Conservation (phyloP, 768 basidiomycete species). For the Lactifluus hygrophoroides region DNA sequence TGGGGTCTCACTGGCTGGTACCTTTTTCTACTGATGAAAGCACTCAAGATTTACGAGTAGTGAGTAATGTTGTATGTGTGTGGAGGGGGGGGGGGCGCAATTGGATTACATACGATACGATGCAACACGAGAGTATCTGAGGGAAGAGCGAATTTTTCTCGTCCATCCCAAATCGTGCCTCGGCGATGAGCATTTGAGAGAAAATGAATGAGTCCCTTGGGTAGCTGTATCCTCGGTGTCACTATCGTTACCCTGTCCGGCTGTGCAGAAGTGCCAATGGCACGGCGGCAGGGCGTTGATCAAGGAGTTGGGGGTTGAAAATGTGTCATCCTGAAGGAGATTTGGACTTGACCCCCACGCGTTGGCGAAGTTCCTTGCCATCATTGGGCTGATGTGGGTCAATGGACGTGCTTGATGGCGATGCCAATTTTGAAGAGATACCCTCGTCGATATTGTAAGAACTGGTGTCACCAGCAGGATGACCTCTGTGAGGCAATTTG, state of each 20-base stretch:
- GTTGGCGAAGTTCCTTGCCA: slow-evolving; percentile 4
- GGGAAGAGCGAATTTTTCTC: background rate
- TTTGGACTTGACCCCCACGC: background rate
- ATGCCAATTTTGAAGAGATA: background rate
- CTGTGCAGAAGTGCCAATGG: background rate
- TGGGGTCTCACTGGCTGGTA: slow-evolving; percentile 88
- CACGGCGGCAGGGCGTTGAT: no score
- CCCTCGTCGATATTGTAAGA: background rate
- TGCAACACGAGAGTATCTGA: background rate
- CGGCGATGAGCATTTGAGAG: background rate
- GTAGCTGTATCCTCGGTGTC: background rate
- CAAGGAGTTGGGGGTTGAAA: background rate
- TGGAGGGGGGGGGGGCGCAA: no score
- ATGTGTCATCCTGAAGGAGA: background rate
- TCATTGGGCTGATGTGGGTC: background rate
- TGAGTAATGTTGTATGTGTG: slow-evolving; percentile 22
- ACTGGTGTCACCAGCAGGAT: background rate
- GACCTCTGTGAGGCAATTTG: background rate
- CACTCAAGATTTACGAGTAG: slow-evolving; percentile 40
- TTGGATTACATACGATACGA: slow-evolving; percentile 3
- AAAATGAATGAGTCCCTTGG: background rate
- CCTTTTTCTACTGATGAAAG: slow-evolving; percentile 52
- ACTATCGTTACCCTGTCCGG: background rate
- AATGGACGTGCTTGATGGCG: slow-evolving; percentile 2
- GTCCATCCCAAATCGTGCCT: background rate